phyloP scores from a whole-genome alignment of 257 asterid species.

The Solanum appendiculatum region DNA sequence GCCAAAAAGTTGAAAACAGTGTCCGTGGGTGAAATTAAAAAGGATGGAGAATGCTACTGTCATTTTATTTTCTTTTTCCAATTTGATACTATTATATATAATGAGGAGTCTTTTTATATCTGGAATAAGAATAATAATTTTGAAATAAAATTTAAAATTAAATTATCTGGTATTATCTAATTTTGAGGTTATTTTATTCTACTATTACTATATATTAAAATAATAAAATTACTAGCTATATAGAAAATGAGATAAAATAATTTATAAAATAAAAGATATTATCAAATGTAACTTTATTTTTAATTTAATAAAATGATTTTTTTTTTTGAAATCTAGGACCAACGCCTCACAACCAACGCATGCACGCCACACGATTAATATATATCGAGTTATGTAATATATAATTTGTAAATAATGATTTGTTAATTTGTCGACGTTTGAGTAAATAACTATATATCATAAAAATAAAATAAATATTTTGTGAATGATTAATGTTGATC shows the following conservation, averaged over 20 bases:
- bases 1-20: background rate
- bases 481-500: background rate
- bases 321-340: background rate
- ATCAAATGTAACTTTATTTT: too few species aligned
- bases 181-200: too few species aligned
- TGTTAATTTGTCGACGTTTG: background rate
- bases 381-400: background rate
- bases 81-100: background rate
- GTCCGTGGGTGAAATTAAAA: background rate
- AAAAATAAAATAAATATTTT: too few species aligned
- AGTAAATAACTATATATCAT: background rate
- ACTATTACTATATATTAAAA: too few species aligned
- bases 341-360: background rate
- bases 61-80: background rate
- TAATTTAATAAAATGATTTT: too few species aligned
- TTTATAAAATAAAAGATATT: too few species aligned
- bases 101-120: rapidly evolving
- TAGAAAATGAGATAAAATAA: too few species aligned
- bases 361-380: background rate
- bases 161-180: too few species aligned
- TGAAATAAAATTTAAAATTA: too few species aligned
- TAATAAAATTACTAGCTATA: too few species aligned
- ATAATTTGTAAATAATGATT: background rate
- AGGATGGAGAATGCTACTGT: background rate
- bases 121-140: background rate